phyloP scores from a whole-genome alignment of 1,139 yeast genomes.

The Blastobotrys ciferrii region DNA sequence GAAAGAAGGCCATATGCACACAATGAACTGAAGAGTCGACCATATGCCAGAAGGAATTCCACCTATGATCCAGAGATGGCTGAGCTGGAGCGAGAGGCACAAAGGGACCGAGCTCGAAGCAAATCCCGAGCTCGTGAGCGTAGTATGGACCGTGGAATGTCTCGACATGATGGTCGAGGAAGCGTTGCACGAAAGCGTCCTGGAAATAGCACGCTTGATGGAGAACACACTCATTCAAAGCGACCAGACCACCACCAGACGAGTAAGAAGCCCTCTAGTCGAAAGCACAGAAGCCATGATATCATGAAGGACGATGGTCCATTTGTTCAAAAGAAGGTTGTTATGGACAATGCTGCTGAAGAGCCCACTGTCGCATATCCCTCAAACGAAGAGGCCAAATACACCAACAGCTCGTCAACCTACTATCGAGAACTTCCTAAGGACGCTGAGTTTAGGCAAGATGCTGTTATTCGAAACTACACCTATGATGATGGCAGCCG shows the following conservation, averaged over 20 bases:
- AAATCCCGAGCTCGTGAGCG: not conserved
- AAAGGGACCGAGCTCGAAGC: not conserved
- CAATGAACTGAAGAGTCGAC: not conserved
- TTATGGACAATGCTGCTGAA: not conserved
- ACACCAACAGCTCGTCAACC: not conserved
- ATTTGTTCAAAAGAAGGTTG: not conserved
- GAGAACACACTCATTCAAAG: not conserved
- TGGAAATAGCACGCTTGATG: not conserved
- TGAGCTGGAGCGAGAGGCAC: not conserved
- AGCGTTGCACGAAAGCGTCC: not conserved
- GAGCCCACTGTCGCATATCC: not conserved
- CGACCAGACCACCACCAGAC: too few species aligned
- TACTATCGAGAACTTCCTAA: not conserved
- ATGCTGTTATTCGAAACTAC: not conserved
- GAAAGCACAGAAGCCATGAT: too few species aligned
- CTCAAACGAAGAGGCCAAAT: too few species aligned
- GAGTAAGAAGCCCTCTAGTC: too few species aligned
- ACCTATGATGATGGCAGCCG: not conserved
- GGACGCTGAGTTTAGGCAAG: not conserved
- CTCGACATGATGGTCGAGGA: not conserved
- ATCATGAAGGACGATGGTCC: too few species aligned
- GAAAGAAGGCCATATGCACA: not conserved
- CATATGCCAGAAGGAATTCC: not conserved
- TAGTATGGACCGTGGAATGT: not conserved
- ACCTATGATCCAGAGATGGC: not conserved